Evolutionary conservation across 1,284 basidiomycete genomes (phyloP).

Genomic region (Testicularia cyperi): DNA sequence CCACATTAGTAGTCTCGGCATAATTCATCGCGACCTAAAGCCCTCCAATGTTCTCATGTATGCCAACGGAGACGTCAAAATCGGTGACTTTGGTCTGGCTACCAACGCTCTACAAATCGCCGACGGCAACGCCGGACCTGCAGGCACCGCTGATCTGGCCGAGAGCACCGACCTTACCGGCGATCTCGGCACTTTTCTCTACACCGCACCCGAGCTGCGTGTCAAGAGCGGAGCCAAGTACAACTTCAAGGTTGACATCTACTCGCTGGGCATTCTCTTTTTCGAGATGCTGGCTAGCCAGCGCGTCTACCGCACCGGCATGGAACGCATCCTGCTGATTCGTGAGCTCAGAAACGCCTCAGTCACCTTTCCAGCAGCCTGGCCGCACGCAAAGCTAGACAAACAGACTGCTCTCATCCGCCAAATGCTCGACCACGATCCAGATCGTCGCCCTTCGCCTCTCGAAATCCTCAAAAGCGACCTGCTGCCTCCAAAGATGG

Average conservation of each 20-base stretch:
- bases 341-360: slow-evolving; percentile 73
- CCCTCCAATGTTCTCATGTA: slow-evolving; percentile 58
- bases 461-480: slow-evolving; percentile 80
- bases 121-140: slow-evolving; percentile 60
- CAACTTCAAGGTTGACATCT: slow-evolving; percentile 86
- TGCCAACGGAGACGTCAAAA: slow-evolving; percentile 78
- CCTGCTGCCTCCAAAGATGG: slow-evolving; percentile 72
- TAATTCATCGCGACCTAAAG: slow-evolving; percentile 78
- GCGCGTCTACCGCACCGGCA: slow-evolving; percentile 72
- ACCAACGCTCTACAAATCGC: slow-evolving; percentile 53
- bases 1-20: slow-evolving; percentile 81
- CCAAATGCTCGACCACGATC: slow-evolving; percentile 80
- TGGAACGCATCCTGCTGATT: slow-evolving; percentile 81
- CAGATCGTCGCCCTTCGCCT: slow-evolving; percentile 77
- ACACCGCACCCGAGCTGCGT: slow-evolving; percentile 76
- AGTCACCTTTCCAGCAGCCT: slow-evolving; percentile 74
- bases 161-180: slow-evolving; percentile 65
- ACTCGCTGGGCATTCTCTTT: slow-evolving; percentile 88
- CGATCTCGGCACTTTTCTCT: slow-evolving; percentile 84
- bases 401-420: slow-evolving; percentile 70
- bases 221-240: slow-evolving; percentile 65
- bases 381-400: slow-evolving; percentile 67
- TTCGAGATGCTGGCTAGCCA: slow-evolving; percentile 89
- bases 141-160: slow-evolving; percentile 66
- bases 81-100: slow-evolving; percentile 88